Evolutionary conservation across 805 yeast genomes (phyloP), one percentile per base, ranked within the genome.

Genomic region (Saccharomycopsis sp.): DNA sequence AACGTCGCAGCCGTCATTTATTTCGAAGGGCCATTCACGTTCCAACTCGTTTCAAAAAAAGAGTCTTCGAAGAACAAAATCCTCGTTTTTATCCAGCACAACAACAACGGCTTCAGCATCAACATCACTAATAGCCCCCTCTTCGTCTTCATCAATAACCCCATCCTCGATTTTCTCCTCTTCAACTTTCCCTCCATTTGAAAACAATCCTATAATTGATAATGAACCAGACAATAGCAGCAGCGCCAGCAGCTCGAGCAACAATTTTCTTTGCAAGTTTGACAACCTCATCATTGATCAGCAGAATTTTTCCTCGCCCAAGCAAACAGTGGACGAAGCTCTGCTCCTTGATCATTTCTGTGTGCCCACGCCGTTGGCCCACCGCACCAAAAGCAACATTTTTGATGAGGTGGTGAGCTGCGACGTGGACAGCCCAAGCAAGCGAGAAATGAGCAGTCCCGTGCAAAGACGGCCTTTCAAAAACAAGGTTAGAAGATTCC

Each of bases 401-500:
- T 21, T 36, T 16, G 38, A 41, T 23, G 46, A 48, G 6, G 37
- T 39, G 16, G n/a, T n/a, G n/a, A n/a, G n/a, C n/a, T n/a, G n/a
- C n/a, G 37, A 46, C 29, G 36, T 39, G 33, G 51, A 48, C 12
- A 36, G 45, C 34, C 36, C 51, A 21, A 27, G 36, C 23, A 59
- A 56, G 45, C 51, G 60, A 37, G 62, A 59, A 37, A 49, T 57
- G 20, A 66, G 67, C 1, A 61, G 69, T 2, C 69, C 67, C n/a
- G 45, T 64, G 36, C 71, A 62, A 34, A 51, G 52, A 39, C 52
- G 46, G 38, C 50, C 59, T 38, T 23, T 56, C 2, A 54, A 57
- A 44, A 48, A 59, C 21, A 69, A 66, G 55, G 68, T 70, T 43
- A 62, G 85, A 39, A 66, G 86, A 38, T 76, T 79, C 15, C 83